Evolutionary conservation across 352 stramenopile species (phyloP).

Genomic region (Pythium rhizo-oryzae): DNA sequence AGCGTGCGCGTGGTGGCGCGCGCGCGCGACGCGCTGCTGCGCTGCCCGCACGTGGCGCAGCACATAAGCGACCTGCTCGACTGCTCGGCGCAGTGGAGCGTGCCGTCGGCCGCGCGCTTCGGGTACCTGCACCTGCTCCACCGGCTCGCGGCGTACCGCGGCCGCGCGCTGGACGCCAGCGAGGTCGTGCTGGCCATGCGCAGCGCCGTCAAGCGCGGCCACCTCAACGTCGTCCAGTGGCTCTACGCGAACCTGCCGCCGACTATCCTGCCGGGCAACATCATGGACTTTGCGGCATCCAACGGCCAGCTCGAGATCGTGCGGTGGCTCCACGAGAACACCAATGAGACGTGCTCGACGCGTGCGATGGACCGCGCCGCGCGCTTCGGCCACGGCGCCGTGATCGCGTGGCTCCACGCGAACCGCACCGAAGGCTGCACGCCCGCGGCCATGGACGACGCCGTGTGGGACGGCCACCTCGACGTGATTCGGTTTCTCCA

Average conservation of each 20-base stretch:
- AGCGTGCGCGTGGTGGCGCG: constrained; percentile 47
- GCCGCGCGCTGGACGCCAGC: constrained; percentile 38
- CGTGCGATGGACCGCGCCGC: constrained; percentile 79
- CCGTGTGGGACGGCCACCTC: constrained; percentile 65
- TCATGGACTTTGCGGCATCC: constrained; percentile 82
- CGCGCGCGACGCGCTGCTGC: constrained; percentile 48
- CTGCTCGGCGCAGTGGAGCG: constrained; percentile 56
- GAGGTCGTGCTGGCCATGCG: constrained; percentile 74
- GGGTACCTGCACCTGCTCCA: constrained; percentile 60
- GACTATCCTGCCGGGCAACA: constrained; percentile 54
- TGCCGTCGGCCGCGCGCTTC: constrained; percentile 53
- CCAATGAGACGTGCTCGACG: constrained; percentile 68
- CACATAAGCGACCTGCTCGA: constrained; percentile 61
- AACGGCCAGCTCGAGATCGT: constrained; percentile 69
- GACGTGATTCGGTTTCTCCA: constrained; percentile 72
- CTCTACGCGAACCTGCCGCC: constrained; percentile 56
- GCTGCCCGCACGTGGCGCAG: constrained; percentile 46
- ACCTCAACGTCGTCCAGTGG: constrained; percentile 66
- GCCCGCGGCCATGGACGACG: constrained; percentile 71
- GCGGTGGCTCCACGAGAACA: constrained; percentile 72
- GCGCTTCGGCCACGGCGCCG: constrained; percentile 63
- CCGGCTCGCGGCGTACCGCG: constrained; percentile 42
- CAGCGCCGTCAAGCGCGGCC: constrained; percentile 67
- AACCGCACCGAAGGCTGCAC: constrained; percentile 72
- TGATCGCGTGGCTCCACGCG: constrained; percentile 74